Evolutionary conservation across 1,284 basidiomycete species (phyloP).

Genomic region (Coniferiporia weirii): DNA sequence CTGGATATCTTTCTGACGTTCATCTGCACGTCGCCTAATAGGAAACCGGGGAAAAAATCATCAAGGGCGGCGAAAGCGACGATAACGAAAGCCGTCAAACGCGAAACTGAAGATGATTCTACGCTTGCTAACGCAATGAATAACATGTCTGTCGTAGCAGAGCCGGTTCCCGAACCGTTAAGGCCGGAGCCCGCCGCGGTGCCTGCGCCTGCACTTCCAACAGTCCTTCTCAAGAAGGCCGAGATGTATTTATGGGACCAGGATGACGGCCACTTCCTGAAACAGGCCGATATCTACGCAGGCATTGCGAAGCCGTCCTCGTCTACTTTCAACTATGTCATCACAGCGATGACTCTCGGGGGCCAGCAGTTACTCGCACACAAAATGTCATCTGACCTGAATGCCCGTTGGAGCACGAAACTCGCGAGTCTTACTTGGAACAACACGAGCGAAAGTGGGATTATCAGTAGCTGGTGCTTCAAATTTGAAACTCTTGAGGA

Average conservation of each 20-base stretch:
- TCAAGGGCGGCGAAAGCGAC: slow-evolving; percentile 26
- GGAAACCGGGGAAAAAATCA: slow-evolving; percentile 14
- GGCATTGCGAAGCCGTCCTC: slow-evolving; percentile 55
- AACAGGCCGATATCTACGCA: slow-evolving; percentile 70
- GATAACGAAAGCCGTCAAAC: slow-evolving; percentile 21
- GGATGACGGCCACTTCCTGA: slow-evolving; percentile 63
- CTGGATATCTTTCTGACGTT: background rate
- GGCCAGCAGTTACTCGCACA: slow-evolving; percentile 52
- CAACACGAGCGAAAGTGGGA: slow-evolving; percentile 53
- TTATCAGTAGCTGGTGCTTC: slow-evolving; percentile 80
- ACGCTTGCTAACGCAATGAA: slow-evolving; percentile 19
- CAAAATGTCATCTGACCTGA: slow-evolving; percentile 66
- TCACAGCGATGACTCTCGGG: slow-evolving; percentile 51
- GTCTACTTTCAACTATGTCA: slow-evolving; percentile 54
- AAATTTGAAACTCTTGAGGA: slow-evolving; percentile 57
- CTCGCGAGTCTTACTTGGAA: slow-evolving; percentile 84
- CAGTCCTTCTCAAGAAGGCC: slow-evolving; percentile 41
- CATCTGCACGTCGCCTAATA: slow-evolving; percentile 5
- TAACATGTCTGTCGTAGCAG: slow-evolving; percentile 15
- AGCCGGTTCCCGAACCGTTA: slow-evolving; percentile 16
- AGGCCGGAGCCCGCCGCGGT: slow-evolving; percentile 18
- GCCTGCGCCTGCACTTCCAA: slow-evolving; percentile 22
- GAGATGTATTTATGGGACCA: slow-evolving; percentile 74
- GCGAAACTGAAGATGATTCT: slow-evolving; percentile 19
- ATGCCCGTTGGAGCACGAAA: slow-evolving; percentile 61